phyloP scores from a whole-genome alignment of 2,329 filamentous ascomycete genomes.

The Penicillium sp. region DNA sequence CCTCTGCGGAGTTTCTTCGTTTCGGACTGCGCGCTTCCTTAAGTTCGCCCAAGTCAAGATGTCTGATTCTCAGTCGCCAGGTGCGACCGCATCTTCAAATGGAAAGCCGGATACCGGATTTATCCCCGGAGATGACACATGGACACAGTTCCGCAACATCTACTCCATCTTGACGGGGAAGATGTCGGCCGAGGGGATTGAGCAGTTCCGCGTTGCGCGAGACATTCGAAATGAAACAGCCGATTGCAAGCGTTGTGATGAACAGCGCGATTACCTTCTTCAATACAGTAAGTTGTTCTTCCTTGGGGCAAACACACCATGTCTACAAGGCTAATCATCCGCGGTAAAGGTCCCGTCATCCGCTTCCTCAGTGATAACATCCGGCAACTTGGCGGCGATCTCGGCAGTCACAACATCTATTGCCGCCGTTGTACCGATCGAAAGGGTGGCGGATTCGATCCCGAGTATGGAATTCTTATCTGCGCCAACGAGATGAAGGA shows the following conservation, averaged over 20 bases:
- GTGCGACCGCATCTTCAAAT: constrained; percentile 17
- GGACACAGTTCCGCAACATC: constrained; percentile 69
- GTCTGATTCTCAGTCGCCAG: constrained; percentile 28
- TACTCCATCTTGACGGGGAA: constrained; percentile 74
- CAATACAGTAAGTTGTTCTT: constrained; percentile 54
- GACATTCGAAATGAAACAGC: constrained; percentile 69
- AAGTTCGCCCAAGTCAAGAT: constrained; percentile 19
- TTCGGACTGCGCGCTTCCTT: constrained; percentile 5
- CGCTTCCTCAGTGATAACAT: constrained; percentile 83
- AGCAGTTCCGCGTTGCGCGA: constrained; percentile 71
- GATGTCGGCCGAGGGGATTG: constrained; percentile 62
- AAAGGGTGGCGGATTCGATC: constrained; percentile 77
- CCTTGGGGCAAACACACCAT: neutral
- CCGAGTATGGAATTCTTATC: constrained; percentile 78
- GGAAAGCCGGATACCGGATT: constrained; percentile 33
- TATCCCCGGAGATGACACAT: constrained; percentile 39
- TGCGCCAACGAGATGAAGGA: constrained; percentile 88
- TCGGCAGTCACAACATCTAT: constrained; percentile 69
- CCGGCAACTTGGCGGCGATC: constrained; percentile 66
- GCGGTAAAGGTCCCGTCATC: constrained; percentile 61
- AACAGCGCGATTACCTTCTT: constrained; percentile 77
- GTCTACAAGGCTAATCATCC: neutral
- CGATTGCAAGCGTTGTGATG: constrained; percentile 77
- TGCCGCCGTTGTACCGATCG: constrained; percentile 73
- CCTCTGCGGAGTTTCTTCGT: constrained; percentile 26